phyloP scores from a whole-genome alignment of 345 rosid species.

The Citrus glauca region DNA sequence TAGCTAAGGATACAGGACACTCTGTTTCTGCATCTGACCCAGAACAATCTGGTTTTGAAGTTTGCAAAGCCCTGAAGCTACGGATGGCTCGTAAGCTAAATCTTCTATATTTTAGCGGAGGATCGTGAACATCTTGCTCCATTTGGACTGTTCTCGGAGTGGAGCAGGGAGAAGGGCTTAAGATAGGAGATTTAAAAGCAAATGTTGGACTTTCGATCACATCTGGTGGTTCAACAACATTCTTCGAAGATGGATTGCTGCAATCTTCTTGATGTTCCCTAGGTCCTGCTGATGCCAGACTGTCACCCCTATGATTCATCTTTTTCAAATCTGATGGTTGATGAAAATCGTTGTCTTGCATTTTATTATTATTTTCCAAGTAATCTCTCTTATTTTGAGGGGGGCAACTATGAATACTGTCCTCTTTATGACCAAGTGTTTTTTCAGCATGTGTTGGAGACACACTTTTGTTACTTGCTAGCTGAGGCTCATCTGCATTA shows the following conservation, averaged over 20 bases:
- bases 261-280: slow-evolving; percentile 33
- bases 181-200: slow-evolving; percentile 38
- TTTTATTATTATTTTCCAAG: slow-evolving; percentile 18
- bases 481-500: slow-evolving; percentile 33
- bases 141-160: slow-evolving; percentile 38
- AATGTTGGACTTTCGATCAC: slow-evolving; percentile 65
- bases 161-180: slow-evolving; percentile 39
- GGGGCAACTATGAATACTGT: slow-evolving; percentile 21
- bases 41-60: slow-evolving; percentile 35
- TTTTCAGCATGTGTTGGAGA: slow-evolving; percentile 35
- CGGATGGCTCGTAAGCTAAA: slow-evolving; percentile 26
- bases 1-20: slow-evolving; percentile 49
- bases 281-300: slow-evolving; percentile 24
- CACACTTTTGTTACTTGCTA: slow-evolving; percentile 32
- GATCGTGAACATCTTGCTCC: slow-evolving; percentile 35
- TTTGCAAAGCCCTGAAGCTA: slow-evolving; percentile 38
- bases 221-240: slow-evolving; percentile 31
- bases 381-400: slow-evolving; percentile 27
- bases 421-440: slow-evolving; percentile 32
- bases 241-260: slow-evolving; percentile 25
- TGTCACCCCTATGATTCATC: slow-evolving; percentile 31
- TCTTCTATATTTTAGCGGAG: slow-evolving; percentile 28
- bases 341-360: slow-evolving; percentile 29
- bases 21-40: slow-evolving; percentile 33
- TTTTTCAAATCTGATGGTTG: slow-evolving; percentile 30